A percentile compares a stretch with the other conserved stretches of the same genome.
Evolutionary conservation across 129 eudicot species (phyloP).

Genomic region (Silybum marianum): DNA sequence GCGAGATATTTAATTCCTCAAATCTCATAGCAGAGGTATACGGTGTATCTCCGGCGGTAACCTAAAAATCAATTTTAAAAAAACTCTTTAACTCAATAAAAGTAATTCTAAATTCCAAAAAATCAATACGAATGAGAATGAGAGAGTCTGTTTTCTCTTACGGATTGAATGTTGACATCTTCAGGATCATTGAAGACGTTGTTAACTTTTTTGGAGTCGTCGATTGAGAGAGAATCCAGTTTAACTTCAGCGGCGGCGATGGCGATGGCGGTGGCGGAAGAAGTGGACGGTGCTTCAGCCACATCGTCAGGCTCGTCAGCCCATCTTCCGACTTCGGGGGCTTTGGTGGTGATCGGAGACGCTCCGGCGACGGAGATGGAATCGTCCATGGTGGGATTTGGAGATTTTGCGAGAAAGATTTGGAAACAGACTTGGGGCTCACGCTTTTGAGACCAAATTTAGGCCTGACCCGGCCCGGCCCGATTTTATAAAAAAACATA

Average conservation of each 20-base stretch:
- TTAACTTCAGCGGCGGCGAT: background rate
- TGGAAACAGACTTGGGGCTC: background rate
- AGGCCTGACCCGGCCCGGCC: too few species aligned
- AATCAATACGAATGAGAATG: too few species aligned
- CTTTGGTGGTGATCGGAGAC: slow-evolving; percentile 3
- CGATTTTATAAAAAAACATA: too few species aligned
- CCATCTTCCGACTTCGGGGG: slow-evolving; percentile 28
- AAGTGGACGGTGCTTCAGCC: background rate
- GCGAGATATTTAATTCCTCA: slow-evolving; percentile 60
- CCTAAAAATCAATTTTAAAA: slow-evolving; percentile 20
- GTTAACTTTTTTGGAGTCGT: background rate
- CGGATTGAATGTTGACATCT: slow-evolving; percentile 48
- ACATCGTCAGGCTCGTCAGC: slow-evolving; percentile 17
- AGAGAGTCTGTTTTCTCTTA: slow-evolving; percentile 4
- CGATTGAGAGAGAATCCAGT: slow-evolving; percentile 20
- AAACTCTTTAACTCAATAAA: background rate
- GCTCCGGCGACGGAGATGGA: background rate
- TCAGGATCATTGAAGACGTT: slow-evolving; percentile 50
- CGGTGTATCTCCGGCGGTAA: slow-evolving; percentile 55
- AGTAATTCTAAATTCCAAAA: background rate
- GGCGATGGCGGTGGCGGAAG: background rate
- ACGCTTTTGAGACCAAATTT: too few species aligned
- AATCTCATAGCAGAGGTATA: slow-evolving; percentile 63
- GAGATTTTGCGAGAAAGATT: background rate
- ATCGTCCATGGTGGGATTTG: background rate